Conservation (phyloP, 164 flowering plant species). For the Sextonia rubra region DNA sequence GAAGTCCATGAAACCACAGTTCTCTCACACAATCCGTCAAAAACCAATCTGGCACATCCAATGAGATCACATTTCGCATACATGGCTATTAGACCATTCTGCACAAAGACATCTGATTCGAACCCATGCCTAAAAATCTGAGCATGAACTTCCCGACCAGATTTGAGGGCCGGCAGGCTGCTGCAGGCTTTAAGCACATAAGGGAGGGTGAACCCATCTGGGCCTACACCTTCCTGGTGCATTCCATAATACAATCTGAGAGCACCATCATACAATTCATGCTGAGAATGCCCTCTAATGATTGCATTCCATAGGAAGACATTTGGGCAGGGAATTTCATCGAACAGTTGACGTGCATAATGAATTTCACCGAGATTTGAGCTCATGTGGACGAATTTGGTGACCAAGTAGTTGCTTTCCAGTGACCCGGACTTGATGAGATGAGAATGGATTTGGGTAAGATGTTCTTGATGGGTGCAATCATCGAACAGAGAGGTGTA, state of each 20-base stretch:
- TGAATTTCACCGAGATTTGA: constrained; percentile 23
- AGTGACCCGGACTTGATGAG: constrained; percentile 22
- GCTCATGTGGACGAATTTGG: constrained; percentile 25
- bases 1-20: constrained; percentile 37
- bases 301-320: constrained; percentile 77
- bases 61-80: constrained; percentile 24
- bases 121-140: constrained; percentile 28
- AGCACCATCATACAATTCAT: constrained; percentile 34
- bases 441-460: constrained; percentile 33
- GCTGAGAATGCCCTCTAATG: constrained; percentile 48
- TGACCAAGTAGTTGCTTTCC: constrained; percentile 17
- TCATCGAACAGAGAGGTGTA: constrained; percentile 23
- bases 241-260: constrained; percentile 49
- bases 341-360: constrained; percentile 55
- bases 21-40: constrained; percentile 19
- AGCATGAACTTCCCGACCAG: constrained; percentile 19
- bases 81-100: constrained; percentile 33
- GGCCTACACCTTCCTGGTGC: constrained; percentile 34
- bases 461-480: constrained; percentile 16
- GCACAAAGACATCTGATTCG: constrained; percentile 35
- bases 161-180: constrained; percentile 2
- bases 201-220: constrained; percentile 35
- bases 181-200: constrained; percentile 29
- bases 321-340: constrained; percentile 53
- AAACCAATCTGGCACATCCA: constrained; percentile 16